These are phyloP conservation scores for Rhizophora apiculata DNA, from an alignment of 345 rosid genomes.

Conservation along the genomic window DNA sequence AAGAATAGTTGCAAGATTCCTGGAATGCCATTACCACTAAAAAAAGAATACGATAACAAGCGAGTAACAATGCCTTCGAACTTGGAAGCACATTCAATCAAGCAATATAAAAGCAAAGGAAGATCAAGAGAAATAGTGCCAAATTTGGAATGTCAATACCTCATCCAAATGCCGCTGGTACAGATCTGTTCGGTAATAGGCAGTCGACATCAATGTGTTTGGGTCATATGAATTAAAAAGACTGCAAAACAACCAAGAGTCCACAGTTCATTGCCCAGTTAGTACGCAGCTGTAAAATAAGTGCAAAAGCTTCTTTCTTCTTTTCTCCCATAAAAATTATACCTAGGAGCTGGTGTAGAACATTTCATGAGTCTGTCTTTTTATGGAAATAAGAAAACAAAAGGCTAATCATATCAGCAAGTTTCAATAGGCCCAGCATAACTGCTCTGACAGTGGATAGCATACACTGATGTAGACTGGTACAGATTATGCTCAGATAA, in stretches of 20 bases:
- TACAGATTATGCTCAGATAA: background rate
- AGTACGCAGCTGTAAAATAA: too few relatives aligned
- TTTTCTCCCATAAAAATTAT: background rate
- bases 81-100: background rate
- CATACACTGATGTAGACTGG: background rate
- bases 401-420: background rate
- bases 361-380: background rate
- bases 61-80: background rate
- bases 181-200: constrained; percentile 76
- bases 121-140: background rate
- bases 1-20: background rate
- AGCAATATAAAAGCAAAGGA: background rate
- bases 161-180: constrained; percentile 52
- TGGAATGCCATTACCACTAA: background rate
- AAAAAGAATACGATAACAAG: background rate
- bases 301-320: background rate
- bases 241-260: constrained; percentile 40
- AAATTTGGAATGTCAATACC: constrained; percentile 37
- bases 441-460: background rate
- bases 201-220: constrained; percentile 74
- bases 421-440: background rate
- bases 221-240: constrained; percentile 80
- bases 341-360: too few relatives aligned
- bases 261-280: background rate
- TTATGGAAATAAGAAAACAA: background rate